Evolutionary conservation across 73 alveolate genomes (phyloP).

Genomic region (Uronychia setigera): DNA sequence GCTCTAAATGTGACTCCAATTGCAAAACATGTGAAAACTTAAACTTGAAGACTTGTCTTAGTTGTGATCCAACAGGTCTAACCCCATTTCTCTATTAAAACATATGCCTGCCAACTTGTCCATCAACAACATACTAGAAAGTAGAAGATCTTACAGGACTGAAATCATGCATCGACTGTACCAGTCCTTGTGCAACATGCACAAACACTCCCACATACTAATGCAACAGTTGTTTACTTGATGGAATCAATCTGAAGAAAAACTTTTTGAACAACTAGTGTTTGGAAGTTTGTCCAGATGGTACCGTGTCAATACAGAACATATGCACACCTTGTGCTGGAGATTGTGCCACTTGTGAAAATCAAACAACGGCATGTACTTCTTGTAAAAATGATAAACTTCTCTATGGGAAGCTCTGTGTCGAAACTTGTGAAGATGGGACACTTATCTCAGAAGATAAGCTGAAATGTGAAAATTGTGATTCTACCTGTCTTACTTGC

Average conservation of each 20-base stretch:
- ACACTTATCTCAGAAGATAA: constrained; percentile 1
- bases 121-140: neutral
- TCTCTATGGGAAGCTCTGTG: constrained; percentile 33
- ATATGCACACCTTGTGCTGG: constrained; percentile 42
- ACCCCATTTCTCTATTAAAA: neutral
- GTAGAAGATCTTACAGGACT: neutral
- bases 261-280: constrained; percentile 37
- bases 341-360: constrained; percentile 57
- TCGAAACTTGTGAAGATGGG: constrained; percentile 40
- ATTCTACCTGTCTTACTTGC: constrained; percentile 17
- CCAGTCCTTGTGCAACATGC: constrained; percentile 39
- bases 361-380: constrained; percentile 31
- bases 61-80: neutral
- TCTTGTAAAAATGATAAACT: constrained; percentile 23
- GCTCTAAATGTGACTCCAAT: constrained; percentile 30
- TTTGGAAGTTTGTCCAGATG: constrained; percentile 39
- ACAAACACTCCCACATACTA: constrained; percentile 7
- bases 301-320: constrained; percentile 22
- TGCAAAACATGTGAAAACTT: constrained; percentile 15
- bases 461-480: constrained; percentile 27
- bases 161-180: constrained; percentile 27
- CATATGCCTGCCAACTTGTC: neutral
- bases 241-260: constrained; percentile 1
- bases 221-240: neutral
- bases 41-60: neutral